phyloP scores from a whole-genome alignment of 2,329 filamentous ascomycete genomes.

The Rhynchosporium agropyri region DNA sequence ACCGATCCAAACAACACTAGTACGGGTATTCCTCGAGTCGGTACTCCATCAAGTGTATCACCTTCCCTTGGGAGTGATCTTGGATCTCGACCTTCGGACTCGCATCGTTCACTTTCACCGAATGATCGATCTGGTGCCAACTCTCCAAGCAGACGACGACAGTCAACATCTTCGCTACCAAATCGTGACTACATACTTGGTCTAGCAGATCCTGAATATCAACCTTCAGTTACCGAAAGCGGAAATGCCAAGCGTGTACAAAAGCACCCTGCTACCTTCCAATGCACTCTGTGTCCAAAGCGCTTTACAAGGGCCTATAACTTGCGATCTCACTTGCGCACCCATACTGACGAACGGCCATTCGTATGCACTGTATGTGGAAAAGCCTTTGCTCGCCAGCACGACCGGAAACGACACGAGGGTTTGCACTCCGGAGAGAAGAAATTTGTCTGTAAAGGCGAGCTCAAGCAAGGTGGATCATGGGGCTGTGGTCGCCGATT shows the following conservation, averaged over 20 bases:
- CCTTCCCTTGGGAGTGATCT: slow-evolving; percentile 56
- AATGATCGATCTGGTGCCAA: slow-evolving; percentile 56
- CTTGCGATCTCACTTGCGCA: slow-evolving; percentile 89
- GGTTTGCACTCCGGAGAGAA: slow-evolving; percentile 96
- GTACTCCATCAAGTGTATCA: slow-evolving; percentile 56
- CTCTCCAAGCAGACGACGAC: slow-evolving; percentile 53
- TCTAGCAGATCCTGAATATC: slow-evolving; percentile 84
- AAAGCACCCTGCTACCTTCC: slow-evolving; percentile 97
- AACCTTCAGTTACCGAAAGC: slow-evolving; percentile 62
- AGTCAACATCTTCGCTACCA: slow-evolving; percentile 60
- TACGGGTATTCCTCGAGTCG: slow-evolving; percentile 50
- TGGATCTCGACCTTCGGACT: slow-evolving; percentile 49
- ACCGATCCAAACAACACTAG: slow-evolving; percentile 42
- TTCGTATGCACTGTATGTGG: slow-evolving; percentile 97
- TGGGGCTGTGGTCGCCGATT: slow-evolving; percentile 96
- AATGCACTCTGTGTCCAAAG: slow-evolving; percentile 91
- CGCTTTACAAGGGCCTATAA: slow-evolving; percentile 97
- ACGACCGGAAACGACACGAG: slow-evolving; percentile 96
- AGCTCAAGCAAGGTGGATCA: slow-evolving; percentile 76
- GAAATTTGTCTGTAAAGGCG: slow-evolving; percentile 96
- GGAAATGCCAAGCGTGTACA: slow-evolving; percentile 77
- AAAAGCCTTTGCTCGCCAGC: slow-evolving; percentile 95
- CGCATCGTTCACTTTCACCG: slow-evolving; percentile 60
- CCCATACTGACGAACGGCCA: slow-evolving; percentile 94
- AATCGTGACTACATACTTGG: slow-evolving; percentile 82